A percentile compares a stretch with the other conserved stretches of the same genome.
These are phyloP conservation scores for Brasilioporus rufonigricans DNA, from an alignment of 768 basidiomycete species.

Conservation along the genomic window DNA sequence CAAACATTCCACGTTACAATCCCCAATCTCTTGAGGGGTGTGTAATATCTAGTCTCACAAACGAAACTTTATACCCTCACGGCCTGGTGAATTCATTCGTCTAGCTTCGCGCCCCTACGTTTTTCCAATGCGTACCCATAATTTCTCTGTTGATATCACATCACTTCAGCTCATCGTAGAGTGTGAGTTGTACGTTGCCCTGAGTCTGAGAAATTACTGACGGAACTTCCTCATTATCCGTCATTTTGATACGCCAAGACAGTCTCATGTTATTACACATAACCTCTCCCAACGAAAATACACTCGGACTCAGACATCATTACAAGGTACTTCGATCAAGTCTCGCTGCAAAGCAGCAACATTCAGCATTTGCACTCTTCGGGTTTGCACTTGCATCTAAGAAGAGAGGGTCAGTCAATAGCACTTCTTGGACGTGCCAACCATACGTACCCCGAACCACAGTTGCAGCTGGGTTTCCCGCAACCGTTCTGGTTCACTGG, in stretches of 20 bases:
- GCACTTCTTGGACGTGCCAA: not conserved
- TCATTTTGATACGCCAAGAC: not conserved
- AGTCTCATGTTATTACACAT: not conserved
- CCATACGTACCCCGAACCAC: not conserved
- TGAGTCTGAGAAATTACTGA: not conserved
- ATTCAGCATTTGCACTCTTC: constrained; percentile 1
- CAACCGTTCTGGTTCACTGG: constrained; percentile 11
- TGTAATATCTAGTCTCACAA: too few species aligned
- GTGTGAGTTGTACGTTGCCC: not conserved
- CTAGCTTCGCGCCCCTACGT: too few species aligned
- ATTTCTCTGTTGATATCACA: too few species aligned
- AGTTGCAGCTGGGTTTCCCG: not conserved
- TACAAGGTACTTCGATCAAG: not conserved
- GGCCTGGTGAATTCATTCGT: too few species aligned
- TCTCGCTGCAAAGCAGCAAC: not conserved
- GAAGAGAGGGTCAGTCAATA: not conserved
- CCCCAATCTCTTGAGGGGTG: too few species aligned
- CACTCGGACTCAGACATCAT: not conserved
- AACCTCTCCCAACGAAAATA: not conserved
- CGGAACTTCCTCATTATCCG: not conserved
- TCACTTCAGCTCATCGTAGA: too few species aligned
- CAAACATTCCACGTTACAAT: too few species aligned
- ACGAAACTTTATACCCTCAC: not conserved
- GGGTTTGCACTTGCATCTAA: not conserved
- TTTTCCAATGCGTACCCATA: too few species aligned